A percentile compares a stretch with the other conserved stretches of the same genome.
These are phyloP conservation scores for Dothistroma septosporum DNA, from an alignment of 2,329 filamentous ascomycete species.

Conservation along the genomic window DNA sequence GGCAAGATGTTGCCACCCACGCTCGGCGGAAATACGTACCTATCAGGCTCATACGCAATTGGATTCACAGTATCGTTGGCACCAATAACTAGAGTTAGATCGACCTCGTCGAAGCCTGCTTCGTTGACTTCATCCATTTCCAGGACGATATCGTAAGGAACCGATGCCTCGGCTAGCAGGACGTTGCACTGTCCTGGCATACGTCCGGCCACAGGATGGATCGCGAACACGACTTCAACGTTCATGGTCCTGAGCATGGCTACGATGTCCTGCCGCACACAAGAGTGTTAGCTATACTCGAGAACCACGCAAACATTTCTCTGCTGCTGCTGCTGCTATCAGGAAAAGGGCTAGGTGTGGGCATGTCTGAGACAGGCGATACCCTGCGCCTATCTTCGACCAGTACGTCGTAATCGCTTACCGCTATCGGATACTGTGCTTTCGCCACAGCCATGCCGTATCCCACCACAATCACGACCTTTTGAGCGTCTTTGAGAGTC, in stretches of 20 bases:
- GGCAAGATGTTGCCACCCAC: neutral
- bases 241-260: constrained; percentile 67
- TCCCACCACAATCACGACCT: constrained; percentile 82
- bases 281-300: no score
- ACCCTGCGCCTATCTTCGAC: no score
- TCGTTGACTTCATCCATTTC: constrained; percentile 98
- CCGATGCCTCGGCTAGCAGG: constrained; percentile 77
- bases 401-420: no score
- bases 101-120: constrained; percentile 73
- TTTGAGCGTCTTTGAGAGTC: constrained; percentile 69
- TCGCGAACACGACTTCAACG: constrained; percentile 73
- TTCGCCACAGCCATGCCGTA: constrained; percentile 95
- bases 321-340: no score
- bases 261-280: constrained; percentile 58
- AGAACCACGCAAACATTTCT: no score
- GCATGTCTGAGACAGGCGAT: no score
- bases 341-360: no score
- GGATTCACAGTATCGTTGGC: constrained; percentile 93
- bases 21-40: constrained; percentile 15
- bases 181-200: constrained; percentile 96
- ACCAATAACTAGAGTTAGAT: constrained; percentile 77
- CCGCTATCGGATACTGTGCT: constrained; percentile 80
- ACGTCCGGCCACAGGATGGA: constrained; percentile 77
- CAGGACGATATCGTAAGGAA: constrained; percentile 86
- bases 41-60: constrained; percentile 74